Evolutionary conservation across 257 asterid genomes (phyloP), one percentile per base, ranked within the genome.

Genomic region (Fraxinus cuspidata): DNA sequence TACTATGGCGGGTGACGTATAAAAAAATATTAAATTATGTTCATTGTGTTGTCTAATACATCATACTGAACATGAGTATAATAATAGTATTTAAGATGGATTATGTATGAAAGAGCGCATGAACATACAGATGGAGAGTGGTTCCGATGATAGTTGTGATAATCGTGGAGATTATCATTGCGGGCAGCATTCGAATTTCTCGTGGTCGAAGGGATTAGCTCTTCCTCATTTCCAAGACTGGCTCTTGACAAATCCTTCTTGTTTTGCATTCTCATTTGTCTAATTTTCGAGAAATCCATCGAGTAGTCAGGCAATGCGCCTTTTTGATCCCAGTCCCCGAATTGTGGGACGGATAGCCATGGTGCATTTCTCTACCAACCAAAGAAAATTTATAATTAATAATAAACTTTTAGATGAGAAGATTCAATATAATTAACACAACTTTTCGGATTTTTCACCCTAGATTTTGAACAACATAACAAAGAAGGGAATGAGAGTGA

Each of bases 201-300:
- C 4, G 69, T 4, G 29, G 44, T 31, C 12, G 68, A 51, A 35
- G 44, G 13, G 42, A 49, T 51, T 19, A 73, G 31, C 68, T 73
- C 77, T 73, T 73, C 77, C 63, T 73, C 77, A 51, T 73, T 73
- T 31, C 77, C 77, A 28, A 73, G 42, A 73, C 77, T 73, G 68
- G 77, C 77, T 53, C 68, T 73, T 31, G 77, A 73, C 2, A 16
- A 29, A 73, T 73, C 77, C 44, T 38, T 29, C 77, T 51, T 73
- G 77, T 73, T 73, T 29, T 73, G 69, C n/a, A 27, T 73, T 29
- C 77, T 73, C 77, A 19, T 73, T 29, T 73, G 49, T 73, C 77
- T 73, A 2, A 73, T 49, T 49, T 51, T 73, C 18, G 77, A 47
- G 77, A 73, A 73, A 31, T 73, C 77, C 68, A 73, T 15, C 8